Percentiles rank a stretch among this genome's conserved stretches.
Conservation (phyloP, 106 monocot species). For the Gastrodia elata region DNA sequence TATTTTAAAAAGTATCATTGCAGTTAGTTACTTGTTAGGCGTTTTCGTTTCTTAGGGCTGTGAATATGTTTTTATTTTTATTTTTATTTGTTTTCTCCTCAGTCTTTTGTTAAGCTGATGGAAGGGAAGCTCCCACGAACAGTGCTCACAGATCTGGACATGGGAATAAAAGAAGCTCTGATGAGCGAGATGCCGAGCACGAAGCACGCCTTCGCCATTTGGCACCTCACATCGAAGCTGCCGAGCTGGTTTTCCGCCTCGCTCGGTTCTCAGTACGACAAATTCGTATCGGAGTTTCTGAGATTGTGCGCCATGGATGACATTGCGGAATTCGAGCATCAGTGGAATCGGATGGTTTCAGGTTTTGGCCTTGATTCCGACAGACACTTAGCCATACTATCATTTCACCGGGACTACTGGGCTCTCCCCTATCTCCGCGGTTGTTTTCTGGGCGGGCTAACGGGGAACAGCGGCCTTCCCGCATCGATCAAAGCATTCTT, state of each 20-base stretch:
- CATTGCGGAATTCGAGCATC: conserved; percentile 42
- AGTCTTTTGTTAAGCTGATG: conserved; percentile 65
- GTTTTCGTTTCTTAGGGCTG: background rate
- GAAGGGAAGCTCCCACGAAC: conserved; percentile 59
- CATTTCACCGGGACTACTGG: conserved; percentile 46
- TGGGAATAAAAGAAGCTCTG: conserved; percentile 54
- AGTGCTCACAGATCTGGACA: conserved; percentile 58
- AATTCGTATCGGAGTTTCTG: conserved; percentile 43
- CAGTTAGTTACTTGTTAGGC: too few species aligned
- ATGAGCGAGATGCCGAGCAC: conserved; percentile 47
- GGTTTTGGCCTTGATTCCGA: conserved; percentile 53
- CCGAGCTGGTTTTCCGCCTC: conserved; percentile 52
- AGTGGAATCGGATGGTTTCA: conserved; percentile 52
- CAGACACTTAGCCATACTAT: conserved; percentile 49
- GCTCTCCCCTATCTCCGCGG: conserved; percentile 56
- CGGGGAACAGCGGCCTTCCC: conserved; percentile 21
- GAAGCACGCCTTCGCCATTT: conserved; percentile 51
- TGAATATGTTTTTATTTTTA: conserved; percentile 2
- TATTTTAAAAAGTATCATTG: too few species aligned
- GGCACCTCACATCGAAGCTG: conserved; percentile 55
- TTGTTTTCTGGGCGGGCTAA: conserved; percentile 49
- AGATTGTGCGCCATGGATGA: conserved; percentile 38
- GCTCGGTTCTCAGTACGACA: conserved; percentile 52
- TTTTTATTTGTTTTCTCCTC: conserved; percentile 5
- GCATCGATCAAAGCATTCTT: conserved; percentile 50